Conservation (phyloP, 495 filamentous ascomycete species). For the Xylaria longipes region DNA sequence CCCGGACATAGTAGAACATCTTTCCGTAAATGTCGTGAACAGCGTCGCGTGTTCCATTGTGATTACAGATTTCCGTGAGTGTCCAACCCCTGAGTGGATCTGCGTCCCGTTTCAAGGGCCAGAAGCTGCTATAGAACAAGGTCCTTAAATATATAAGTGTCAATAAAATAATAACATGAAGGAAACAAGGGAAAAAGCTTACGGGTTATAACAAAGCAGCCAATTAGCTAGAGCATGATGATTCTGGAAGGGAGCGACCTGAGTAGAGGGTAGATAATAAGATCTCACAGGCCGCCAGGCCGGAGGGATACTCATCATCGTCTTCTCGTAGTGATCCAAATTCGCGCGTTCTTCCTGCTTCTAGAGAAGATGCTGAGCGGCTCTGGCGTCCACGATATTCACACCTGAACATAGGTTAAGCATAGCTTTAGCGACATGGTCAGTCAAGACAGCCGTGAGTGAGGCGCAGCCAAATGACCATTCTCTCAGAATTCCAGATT, state of each 20-base stretch:
- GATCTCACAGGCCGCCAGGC: not conserved
- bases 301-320: not conserved
- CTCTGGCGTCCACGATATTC: not conserved
- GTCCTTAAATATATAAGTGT: not conserved
- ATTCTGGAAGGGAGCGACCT: not conserved
- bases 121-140: not conserved
- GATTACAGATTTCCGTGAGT: constrained; percentile 1
- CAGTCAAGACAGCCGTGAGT: not conserved
- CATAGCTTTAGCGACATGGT: not conserved
- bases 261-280: not conserved
- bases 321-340: not conserved
- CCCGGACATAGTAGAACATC: constrained; percentile 12
- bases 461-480: not conserved
- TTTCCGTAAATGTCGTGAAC: constrained; percentile 15
- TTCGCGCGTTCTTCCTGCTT: not conserved
- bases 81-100: constrained; percentile 17
- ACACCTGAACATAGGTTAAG: not conserved
- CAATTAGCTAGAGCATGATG: not conserved
- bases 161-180: not conserved
- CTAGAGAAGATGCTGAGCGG: not conserved
- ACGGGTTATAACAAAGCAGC: constrained; percentile 8
- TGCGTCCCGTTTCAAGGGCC: constrained; percentile 8
- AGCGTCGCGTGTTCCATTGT: not conserved
- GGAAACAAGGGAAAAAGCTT: not conserved
- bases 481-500: not conserved